A percentile compares a stretch with the other conserved stretches of the same genome.
Conservation (phyloP, 495 filamentous ascomycete species). For the Talaromyces adpressus region DNA sequence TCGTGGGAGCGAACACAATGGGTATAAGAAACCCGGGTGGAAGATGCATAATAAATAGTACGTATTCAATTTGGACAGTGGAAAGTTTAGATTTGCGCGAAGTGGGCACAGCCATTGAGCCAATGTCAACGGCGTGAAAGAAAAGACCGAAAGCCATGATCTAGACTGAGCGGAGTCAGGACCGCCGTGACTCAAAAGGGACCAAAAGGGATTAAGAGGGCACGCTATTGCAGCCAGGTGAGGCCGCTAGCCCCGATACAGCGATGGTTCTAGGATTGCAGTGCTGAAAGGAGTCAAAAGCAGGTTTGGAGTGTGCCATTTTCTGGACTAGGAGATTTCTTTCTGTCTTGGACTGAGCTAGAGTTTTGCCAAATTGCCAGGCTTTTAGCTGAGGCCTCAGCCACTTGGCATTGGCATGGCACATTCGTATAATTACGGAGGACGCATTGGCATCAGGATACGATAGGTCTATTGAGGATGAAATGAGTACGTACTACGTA, state of each 20-base stretch:
- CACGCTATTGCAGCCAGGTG: neutral
- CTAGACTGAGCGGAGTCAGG: neutral
- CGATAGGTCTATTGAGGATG: too few species aligned
- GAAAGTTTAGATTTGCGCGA: neutral
- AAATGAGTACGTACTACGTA: neutral
- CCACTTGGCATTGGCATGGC: neutral
- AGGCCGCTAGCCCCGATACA: neutral
- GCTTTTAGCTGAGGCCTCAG: neutral
- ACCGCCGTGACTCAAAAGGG: neutral
- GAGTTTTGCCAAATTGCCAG: too few species aligned
- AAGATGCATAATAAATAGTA: neutral
- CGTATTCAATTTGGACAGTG: neutral
- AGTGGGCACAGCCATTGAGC: neutral
- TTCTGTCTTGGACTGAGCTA: neutral
- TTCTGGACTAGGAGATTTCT: neutral
- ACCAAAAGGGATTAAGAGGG: neutral
- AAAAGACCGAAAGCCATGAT: neutral
- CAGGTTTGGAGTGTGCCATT: neutral
- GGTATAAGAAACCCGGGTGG: neutral
- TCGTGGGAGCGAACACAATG: neutral
- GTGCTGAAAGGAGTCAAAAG: neutral
- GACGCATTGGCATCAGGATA: neutral
- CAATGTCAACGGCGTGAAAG: neutral
- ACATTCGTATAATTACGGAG: neutral
- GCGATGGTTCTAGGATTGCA: neutral